Percentiles rank a stretch among this genome's conserved stretches.
Conservation (phyloP, 352 stramenopile genomes). For the Globisporangium nagaii region DNA sequence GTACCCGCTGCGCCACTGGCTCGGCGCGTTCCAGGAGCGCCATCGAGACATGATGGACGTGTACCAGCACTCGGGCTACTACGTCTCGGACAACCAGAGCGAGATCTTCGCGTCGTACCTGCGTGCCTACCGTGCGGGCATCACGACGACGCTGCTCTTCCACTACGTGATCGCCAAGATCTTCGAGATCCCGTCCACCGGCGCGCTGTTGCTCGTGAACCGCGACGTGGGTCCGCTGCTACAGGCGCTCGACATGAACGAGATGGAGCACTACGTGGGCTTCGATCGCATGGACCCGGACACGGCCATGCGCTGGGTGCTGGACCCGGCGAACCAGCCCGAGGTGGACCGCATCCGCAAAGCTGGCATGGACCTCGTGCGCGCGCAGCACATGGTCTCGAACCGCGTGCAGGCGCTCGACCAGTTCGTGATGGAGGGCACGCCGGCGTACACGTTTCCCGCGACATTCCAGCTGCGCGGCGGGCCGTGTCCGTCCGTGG, state of each 20-base stretch:
- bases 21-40: constrained; percentile 40
- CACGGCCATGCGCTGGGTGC: constrained; percentile 39
- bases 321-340: constrained; percentile 37
- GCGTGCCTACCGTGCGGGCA: constrained; percentile 59
- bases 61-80: constrained; percentile 53
- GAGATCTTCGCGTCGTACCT: constrained; percentile 64
- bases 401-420: constrained; percentile 58
- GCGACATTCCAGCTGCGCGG: constrained; percentile 20
- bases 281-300: constrained; percentile 54
- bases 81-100: constrained; percentile 57
- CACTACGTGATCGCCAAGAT: constrained; percentile 77
- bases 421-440: constrained; percentile 50
- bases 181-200: constrained; percentile 76
- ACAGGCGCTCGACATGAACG: constrained; percentile 40
- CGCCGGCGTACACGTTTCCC: constrained; percentile 38
- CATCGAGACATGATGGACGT: constrained; percentile 52
- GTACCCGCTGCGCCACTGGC: constrained; percentile 70
- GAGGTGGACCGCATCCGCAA: constrained; percentile 57
- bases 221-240: constrained; percentile 51
- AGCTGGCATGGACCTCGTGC: constrained; percentile 51
- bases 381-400: constrained; percentile 45
- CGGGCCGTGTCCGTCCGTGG: constrained; percentile 56
- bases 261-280: constrained; percentile 56
- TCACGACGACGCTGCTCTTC: constrained; percentile 73
- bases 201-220: constrained; percentile 61